Percentiles rank a stretch among this genome's conserved stretches.
These are phyloP conservation scores for Chenopodium quinoa DNA, from an alignment of 148 eudicot genomes.

Conservation along the genomic window DNA sequence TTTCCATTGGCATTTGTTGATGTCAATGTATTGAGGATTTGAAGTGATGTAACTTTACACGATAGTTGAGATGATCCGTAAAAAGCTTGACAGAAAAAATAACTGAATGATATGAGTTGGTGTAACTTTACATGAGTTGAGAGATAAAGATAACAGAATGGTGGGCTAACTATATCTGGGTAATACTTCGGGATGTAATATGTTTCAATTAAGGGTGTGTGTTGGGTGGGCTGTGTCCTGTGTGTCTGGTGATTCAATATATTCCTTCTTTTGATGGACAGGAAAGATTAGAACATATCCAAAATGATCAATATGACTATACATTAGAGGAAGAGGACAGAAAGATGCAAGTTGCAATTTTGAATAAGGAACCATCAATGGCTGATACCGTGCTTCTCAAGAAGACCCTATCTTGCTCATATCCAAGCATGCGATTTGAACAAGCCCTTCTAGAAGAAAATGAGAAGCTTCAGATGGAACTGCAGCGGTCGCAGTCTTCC, in stretches of 20 bases:
- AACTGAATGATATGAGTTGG: neutral
- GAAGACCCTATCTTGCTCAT: conserved; percentile 41
- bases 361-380: conserved; percentile 30
- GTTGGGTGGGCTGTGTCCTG: neutral
- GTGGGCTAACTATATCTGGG: too few relatives aligned
- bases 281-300: conserved; percentile 39
- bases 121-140: neutral
- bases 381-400: conserved; percentile 31
- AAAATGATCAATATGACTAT: conserved; percentile 41
- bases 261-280: neutral
- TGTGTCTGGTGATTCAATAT: neutral
- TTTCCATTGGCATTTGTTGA: neutral
- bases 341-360: conserved; percentile 31
- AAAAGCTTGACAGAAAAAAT: neutral
- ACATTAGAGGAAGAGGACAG: conserved; percentile 39
- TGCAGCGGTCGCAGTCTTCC: conserved; percentile 36
- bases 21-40: neutral
- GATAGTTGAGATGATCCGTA: neutral
- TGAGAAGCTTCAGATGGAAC: conserved; percentile 36
- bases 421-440: conserved; percentile 34
- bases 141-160: neutral
- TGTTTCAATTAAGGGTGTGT: neutral
- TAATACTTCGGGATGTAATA: neutral
- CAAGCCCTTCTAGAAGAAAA: conserved; percentile 39
- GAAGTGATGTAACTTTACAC: neutral